Base-by-base conservation (phyloP, 1,139 yeast species). In the Yamadazyma dendronema region DNA sequence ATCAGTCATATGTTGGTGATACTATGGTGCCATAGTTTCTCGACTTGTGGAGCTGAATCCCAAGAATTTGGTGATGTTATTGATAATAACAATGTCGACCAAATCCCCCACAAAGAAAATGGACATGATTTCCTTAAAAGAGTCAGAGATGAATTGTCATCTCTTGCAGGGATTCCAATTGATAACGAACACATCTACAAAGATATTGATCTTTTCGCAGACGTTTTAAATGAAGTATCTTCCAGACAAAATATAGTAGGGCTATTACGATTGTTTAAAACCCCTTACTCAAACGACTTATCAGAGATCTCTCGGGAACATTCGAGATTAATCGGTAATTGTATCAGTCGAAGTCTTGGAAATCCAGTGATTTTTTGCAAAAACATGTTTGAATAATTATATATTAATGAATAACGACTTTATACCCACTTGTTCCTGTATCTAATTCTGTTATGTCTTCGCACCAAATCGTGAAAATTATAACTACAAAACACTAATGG, bases 21-120 rank as follows among this genome's bases (percentile, higher is more conserved):
- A 28, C 59, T 68, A 33, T 72, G 82, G 81, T 61, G 77, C 47
- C 69, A 59, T 46, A 60, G 64, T 17, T 74, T 58, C 43, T 54
- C 65, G 8, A 63, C 64, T 13, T 56, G 62, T 38, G 80, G 79
- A 0, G 43, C 53, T 4, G 76, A 70, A 43, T 53, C 51, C 37
- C 43, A n/a, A 60, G 54, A 35, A n/a, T 39, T 35, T 16, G 22
- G 8, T 19, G 22, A 19, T 33, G 35, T 17, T 36, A 39, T 39
- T 35, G 23, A 13, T 26, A 36, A 14, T 23, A 24, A 3, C 28
- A 28, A 7, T 44, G 22, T 45, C 4, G 46, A 41, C n/a, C 36
- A 41, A 17, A 31, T 37, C 13, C 38, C 44, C 28, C 35, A 41
- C 28, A 38, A 40, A 39, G 76, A 70, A 47, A 64, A 62, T 34